Conservation (phyloP, 306 rosid species). For the apple (Malus domestica) region DNA sequence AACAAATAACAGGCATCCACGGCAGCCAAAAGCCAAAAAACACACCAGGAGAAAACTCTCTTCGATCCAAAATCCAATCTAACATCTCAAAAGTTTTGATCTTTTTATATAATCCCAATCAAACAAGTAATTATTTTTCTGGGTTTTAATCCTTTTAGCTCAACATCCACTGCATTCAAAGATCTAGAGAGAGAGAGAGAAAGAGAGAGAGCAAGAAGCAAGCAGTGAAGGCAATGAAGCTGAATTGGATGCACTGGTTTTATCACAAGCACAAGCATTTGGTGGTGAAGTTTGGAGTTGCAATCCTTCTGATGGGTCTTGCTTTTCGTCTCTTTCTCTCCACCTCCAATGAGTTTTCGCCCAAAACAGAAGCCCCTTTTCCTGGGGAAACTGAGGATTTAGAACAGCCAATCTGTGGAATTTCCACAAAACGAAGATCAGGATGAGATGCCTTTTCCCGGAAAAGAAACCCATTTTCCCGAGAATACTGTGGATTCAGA, state of each 20-base stretch:
- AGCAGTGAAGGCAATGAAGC: conserved; percentile 39
- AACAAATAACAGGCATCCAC: neutral
- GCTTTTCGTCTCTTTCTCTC: conserved; percentile 54
- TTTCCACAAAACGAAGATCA: conserved; percentile 3
- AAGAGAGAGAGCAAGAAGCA: neutral
- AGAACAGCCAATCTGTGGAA: neutral
- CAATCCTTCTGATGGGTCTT: conserved; percentile 47
- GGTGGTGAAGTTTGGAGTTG: conserved; percentile 38
- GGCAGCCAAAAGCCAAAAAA: neutral
- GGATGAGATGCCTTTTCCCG: conserved; percentile 19
- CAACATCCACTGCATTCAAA: neutral
- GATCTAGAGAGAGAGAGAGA: neutral
- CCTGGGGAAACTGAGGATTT: conserved; percentile 27
- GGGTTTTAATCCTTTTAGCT: neutral
- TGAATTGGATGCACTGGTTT: conserved; percentile 35
- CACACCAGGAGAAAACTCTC: neutral
- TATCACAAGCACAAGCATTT: conserved; percentile 35
- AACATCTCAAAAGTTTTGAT: neutral
- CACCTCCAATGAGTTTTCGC: conserved; percentile 30
- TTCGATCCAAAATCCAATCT: neutral
- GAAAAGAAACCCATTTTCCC: conserved; percentile 31
- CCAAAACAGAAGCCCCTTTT: conserved; percentile 38
- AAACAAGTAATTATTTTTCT: neutral
- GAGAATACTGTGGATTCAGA: conserved; percentile 17
- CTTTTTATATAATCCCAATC: neutral